Base-by-base conservation (phyloP, 2,329 filamentous ascomycete genomes). In the Fusarium buxicola region DNA sequence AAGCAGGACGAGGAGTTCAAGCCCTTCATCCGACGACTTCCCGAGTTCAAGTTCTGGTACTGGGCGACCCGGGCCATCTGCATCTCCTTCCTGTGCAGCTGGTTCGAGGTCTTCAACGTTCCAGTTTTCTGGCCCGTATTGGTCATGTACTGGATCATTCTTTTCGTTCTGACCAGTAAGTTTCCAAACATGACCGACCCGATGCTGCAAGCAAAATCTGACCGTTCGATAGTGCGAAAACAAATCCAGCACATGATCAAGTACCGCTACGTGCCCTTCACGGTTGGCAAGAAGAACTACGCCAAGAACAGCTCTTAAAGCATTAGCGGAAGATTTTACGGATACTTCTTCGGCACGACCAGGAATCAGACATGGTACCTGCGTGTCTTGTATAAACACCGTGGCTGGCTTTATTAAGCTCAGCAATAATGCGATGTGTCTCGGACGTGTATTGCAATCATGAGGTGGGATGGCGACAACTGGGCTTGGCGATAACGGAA, bases 171-270 rank as follows among this genome's bases (percentile, higher is more conserved):
- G 78, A 99, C 95, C 53, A 99, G 93, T 96, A 83, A 77, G 92
- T 86, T 86, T 46, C n/a, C 10, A 32, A 18, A 12, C 15, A 10
- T 18, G 13, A 18, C 8, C 25, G 3, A 7, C 30, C n/a, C 16
- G 8, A 27, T n/a, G n/a, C 8, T n/a, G n/a, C 35, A 34, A 32
- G n/a, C 35, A 34, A 32, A 28, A 35, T 15, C 57, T 60, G 34
- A 48, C 49, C 27, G 15, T 35, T 35, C 28, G 46, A 27, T 70
- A 96, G 93, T 99, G 95, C 89, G 95, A 79, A 92, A 95, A 84
- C 95, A 99, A 82, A 99, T 99, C 71, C 95, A 99, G 82, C 95
- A 98, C 82, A 99, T 99, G 95, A 94, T 99, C 86, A 99, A 98
- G 84, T 99, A 98, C 83, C 92, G 94, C 80, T 99, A 97, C 76